Percentiles rank a stretch among this genome's conserved stretches.
Conservation (phyloP, 768 basidiomycete genomes). For the Pisolithus microcarpus region DNA sequence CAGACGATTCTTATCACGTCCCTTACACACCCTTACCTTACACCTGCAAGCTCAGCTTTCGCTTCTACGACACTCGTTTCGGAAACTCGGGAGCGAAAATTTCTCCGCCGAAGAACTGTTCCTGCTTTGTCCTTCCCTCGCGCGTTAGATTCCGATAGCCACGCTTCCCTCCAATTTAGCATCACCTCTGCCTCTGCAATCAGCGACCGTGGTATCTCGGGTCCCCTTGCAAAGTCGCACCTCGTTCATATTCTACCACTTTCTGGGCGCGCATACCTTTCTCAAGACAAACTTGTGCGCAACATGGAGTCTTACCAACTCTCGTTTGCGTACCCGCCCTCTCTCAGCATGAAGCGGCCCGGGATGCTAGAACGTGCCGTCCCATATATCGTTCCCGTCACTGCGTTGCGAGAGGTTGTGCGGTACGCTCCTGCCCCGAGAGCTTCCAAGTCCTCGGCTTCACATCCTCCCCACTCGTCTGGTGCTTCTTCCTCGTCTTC, state of each 20-base stretch:
- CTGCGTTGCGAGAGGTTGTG: conserved; percentile 19
- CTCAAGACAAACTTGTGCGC: conserved; percentile 26
- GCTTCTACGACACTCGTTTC: neutral
- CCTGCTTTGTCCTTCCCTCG: neutral
- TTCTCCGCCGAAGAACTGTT: conserved; percentile 12
- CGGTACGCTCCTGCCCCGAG: conserved; percentile 1
- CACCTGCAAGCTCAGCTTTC: conserved; percentile 9
- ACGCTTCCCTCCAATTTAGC: conserved; percentile 10
- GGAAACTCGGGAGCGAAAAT: conserved; percentile 1
- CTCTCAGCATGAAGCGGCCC: conserved; percentile 3
- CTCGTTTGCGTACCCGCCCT: conserved; percentile 24
- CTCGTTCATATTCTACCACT: conserved; percentile 28
- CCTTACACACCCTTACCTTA: conserved; percentile 31
- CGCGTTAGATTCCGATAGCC: neutral
- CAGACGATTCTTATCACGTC: conserved; percentile 35
- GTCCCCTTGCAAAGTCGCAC: conserved; percentile 15
- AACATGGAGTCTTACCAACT: conserved; percentile 33
- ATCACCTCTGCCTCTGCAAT: conserved; percentile 4
- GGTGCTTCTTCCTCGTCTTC: conserved; percentile 1
- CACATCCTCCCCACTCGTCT: conserved; percentile 5
- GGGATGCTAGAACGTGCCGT: conserved; percentile 16
- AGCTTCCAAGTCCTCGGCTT: conserved; percentile 4
- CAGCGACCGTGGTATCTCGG: neutral
- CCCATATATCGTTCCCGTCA: conserved; percentile 24
- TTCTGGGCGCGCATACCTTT: conserved; percentile 4